Evolutionary conservation across 2,329 filamentous ascomycete species (phyloP), one percentile per base, ranked within the genome.

Genomic region (Xylariaceae sp.): DNA sequence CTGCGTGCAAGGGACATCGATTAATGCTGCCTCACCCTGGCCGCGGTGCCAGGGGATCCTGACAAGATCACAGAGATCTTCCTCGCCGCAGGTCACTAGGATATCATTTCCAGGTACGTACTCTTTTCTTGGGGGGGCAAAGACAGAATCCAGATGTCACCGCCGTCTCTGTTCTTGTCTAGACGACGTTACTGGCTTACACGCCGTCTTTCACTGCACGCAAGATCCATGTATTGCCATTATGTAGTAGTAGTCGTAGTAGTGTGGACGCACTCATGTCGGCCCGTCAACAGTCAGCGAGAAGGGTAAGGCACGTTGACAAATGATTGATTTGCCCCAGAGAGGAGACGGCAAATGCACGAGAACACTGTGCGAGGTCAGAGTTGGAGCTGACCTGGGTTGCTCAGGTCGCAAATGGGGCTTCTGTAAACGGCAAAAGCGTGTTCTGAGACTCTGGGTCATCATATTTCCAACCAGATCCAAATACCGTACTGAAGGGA

Each of bases 31-130:
- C 41, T 18, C 45, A 45, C 50, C 53, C 54, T 51, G 51, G 46
- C 40, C 45, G 50, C 47, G 54, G 43, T 47, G 43, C 46, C 51
- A 56, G 48, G 53, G 49, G 47, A 44, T 48, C 48, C 49, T 53
- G 52, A 52, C 52, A 50, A 56, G 54, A 59, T 60, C 56, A 50
- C 48, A 53, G 45, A 52, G 55, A 56, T 60, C 51, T 55, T 56
- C 52, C 52, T 53, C 52, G 53, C 54, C 48, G 49, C 44, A 45
- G 44, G 15, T n/a, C 6, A 17, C 13, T 13, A 32, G 13, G 13
- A 8, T 32, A n/a, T 6, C 7, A 13, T 32, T 7, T n/a, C 22
- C 6, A 32, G 30, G 30, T 32, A 6, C 6, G 30, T 32, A 32
- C 30, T n/a, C n/a, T n/a, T n/a, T n/a, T n/a, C n/a, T n/a, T n/a